phyloP scores from a whole-genome alignment of 2,329 filamentous ascomycete genomes.

The Claviceps fusiformis region DNA sequence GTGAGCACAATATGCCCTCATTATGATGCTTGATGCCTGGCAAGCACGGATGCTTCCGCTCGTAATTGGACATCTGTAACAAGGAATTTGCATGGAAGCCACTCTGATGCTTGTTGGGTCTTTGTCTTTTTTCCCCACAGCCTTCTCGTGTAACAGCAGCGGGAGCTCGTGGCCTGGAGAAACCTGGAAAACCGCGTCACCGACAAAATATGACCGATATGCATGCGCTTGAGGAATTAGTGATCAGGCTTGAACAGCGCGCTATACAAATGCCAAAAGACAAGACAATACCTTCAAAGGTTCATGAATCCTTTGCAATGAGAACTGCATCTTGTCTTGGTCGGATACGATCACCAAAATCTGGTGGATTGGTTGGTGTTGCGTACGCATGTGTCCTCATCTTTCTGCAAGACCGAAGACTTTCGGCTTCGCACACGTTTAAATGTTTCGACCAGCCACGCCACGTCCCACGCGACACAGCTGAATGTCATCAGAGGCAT shows the following conservation, averaged over 20 bases:
- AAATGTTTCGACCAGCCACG: not conserved
- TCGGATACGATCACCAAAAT: not conserved
- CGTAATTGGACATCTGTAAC: not conserved
- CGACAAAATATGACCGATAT: not conserved
- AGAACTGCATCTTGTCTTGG: not conserved
- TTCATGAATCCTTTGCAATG: not conserved
- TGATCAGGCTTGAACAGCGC: not conserved
- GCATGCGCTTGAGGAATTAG: not conserved
- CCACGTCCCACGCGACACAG: not conserved
- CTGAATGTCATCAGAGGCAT: not conserved
- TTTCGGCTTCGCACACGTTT: conserved; percentile 5
- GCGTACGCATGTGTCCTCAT: not conserved
- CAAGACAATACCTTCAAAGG: not conserved
- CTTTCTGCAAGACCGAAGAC: conserved; percentile 4
- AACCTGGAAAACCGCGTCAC: not conserved
- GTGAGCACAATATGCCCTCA: not conserved
- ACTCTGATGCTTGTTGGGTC: not conserved
- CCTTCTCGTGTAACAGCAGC: not conserved
- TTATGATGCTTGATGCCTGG: not conserved
- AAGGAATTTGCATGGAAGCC: not conserved
- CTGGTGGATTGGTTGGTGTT: not conserved
- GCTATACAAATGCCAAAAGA: not conserved
- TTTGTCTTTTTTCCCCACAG: not conserved
- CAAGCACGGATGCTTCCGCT: not conserved
- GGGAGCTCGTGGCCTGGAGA: not conserved